These are phyloP conservation scores for Wickerhamiella azymoides DNA, from an alignment of 805 yeast genomes.

Conservation along the genomic window DNA sequence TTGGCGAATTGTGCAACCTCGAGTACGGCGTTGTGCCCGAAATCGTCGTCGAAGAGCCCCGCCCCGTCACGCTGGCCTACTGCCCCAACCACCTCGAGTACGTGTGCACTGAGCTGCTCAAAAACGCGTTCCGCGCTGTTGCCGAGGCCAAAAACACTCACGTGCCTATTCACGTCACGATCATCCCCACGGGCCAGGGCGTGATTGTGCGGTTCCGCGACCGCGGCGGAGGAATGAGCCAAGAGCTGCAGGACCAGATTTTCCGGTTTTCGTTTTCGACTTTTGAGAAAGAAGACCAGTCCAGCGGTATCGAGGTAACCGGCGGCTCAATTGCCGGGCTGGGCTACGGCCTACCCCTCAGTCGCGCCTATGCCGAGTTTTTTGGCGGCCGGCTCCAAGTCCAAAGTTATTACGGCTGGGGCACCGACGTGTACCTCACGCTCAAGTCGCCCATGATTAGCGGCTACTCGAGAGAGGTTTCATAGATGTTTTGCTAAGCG, in stretches of 20 bases:
- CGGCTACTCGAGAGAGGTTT: slow-evolving; percentile 15
- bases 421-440: slow-evolving; percentile 58
- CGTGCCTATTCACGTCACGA: slow-evolving; percentile 36
- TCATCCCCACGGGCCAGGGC: slow-evolving; percentile 33
- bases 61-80: slow-evolving; percentile 56
- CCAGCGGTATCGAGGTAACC: slow-evolving; percentile 51
- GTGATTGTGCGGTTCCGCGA: slow-evolving; percentile 71
- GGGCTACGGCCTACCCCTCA: slow-evolving; percentile 90
- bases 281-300: slow-evolving; percentile 47
- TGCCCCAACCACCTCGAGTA: slow-evolving; percentile 82
- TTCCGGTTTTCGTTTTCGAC: slow-evolving; percentile 84
- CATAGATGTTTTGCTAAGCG: no score
- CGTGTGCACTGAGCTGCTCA: slow-evolving; percentile 70
- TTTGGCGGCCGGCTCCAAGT: slow-evolving; percentile 58
- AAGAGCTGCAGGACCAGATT: slow-evolving; percentile 47
- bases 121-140: slow-evolving; percentile 78
- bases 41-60: slow-evolving; percentile 42
- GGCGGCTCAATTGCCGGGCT: slow-evolving; percentile 73
- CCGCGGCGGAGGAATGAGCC: slow-evolving; percentile 77
- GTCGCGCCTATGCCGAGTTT: slow-evolving; percentile 57
- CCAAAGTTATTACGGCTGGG: slow-evolving; percentile 62
- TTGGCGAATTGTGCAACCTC: slow-evolving; percentile 68
- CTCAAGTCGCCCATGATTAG: slow-evolving; percentile 18
- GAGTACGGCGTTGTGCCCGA: slow-evolving; percentile 69
- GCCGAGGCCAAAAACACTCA: slow-evolving; percentile 40